Conservation (phyloP, 2,329 filamentous ascomycete genomes). For the Diaporthe humulicola region DNA sequence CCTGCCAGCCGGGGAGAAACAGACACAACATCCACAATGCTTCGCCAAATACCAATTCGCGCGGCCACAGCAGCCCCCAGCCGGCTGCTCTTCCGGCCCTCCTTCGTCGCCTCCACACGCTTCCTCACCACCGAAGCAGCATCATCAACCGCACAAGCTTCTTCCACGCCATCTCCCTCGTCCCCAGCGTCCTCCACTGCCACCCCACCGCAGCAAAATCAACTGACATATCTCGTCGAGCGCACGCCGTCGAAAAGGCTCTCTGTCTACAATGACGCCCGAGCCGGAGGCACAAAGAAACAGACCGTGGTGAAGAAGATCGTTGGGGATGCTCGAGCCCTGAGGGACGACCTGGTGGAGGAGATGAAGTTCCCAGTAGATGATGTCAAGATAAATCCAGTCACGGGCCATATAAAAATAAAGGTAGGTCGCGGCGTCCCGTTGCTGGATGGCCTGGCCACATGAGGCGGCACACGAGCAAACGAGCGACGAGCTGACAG, state of each 20-base stretch:
- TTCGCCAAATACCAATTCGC: slow-evolving; percentile 36
- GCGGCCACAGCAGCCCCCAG: slow-evolving; percentile 33
- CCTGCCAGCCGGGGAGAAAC: not conserved
- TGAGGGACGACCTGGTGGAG: slow-evolving; percentile 74
- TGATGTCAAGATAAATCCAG: slow-evolving; percentile 66
- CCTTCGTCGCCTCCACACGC: slow-evolving; percentile 12
- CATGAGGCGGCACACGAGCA: not conserved
- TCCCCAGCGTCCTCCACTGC: slow-evolving; percentile 25
- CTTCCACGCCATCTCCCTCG: slow-evolving; percentile 39
- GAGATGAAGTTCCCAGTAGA: slow-evolving; percentile 69
- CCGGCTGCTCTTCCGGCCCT: slow-evolving; percentile 25
- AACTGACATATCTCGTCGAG: slow-evolving; percentile 76
- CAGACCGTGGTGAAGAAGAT: slow-evolving; percentile 84
- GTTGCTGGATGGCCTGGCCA: not conserved
- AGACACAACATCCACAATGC: slow-evolving; percentile 21
- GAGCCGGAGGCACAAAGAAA: slow-evolving; percentile 81
- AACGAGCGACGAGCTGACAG: not conserved
- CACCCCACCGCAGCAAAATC: slow-evolving; percentile 45
- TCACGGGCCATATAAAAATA: slow-evolving; percentile 81
- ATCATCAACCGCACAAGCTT: not conserved
- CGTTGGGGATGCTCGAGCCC: slow-evolving; percentile 75
- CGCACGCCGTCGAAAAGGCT: slow-evolving; percentile 79
- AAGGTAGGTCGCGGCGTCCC: slow-evolving; percentile 66
- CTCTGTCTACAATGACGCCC: slow-evolving; percentile 81
- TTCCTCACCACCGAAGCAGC: slow-evolving; percentile 2